phyloP scores from a whole-genome alignment of 1,284 basidiomycete genomes.

The Peniophora sp. region DNA sequence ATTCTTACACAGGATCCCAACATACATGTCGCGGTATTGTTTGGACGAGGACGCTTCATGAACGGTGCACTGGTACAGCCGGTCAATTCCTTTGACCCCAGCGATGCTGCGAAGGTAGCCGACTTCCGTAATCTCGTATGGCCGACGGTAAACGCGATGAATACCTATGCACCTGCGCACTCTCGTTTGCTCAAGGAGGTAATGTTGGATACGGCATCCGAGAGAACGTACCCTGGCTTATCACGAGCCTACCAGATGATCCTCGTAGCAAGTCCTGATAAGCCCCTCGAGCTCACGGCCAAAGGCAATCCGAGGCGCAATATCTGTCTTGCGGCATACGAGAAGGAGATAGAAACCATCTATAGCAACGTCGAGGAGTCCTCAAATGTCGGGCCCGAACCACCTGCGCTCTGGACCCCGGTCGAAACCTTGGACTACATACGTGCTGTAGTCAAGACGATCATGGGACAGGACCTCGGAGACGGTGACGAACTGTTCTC shows the following conservation, averaged over 20 bases:
- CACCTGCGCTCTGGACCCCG: slow-evolving; percentile 1
- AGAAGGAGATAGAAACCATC: slow-evolving; percentile 22
- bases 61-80: slow-evolving; percentile 31
- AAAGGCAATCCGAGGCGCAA: slow-evolving; percentile 23
- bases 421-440: neutral
- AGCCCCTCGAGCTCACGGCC: slow-evolving; percentile 22
- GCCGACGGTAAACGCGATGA: slow-evolving; percentile 25
- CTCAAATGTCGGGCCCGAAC: slow-evolving; percentile 3
- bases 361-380: slow-evolving; percentile 16
- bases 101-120: slow-evolving; percentile 14
- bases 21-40: slow-evolving; percentile 25
- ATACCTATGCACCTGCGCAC: slow-evolving; percentile 24
- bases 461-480: slow-evolving; percentile 4
- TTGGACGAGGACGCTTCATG: slow-evolving; percentile 30
- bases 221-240: slow-evolving; percentile 4
- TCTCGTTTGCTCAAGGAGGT: slow-evolving; percentile 13
- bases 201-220: neutral
- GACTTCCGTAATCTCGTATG: slow-evolving; percentile 25
- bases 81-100: slow-evolving; percentile 17
- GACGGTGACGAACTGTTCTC: slow-evolving; percentile 14
- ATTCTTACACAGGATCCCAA: slow-evolving; percentile 22
- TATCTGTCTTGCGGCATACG: slow-evolving; percentile 18
- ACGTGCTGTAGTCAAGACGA: neutral
- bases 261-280: slow-evolving; percentile 19
- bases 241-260: slow-evolving; percentile 25